Percentiles rank a stretch among this genome's conserved stretches.
phyloP scores from a whole-genome alignment of 441 rosid species.

The Kokia cookei region DNA sequence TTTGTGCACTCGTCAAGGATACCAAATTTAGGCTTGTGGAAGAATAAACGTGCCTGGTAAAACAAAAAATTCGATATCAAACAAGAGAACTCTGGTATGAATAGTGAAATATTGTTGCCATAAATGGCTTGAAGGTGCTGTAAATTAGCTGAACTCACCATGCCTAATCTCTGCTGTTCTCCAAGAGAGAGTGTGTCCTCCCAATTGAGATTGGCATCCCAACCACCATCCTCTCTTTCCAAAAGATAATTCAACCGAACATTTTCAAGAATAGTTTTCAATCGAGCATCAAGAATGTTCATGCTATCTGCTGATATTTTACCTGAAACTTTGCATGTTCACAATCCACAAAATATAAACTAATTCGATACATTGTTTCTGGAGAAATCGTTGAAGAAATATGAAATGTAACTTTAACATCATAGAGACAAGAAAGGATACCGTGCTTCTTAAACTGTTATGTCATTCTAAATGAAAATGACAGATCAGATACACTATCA shows the following conservation, averaged over 20 bases:
- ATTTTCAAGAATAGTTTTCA: constrained; percentile 81
- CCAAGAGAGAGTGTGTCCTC: constrained; percentile 96
- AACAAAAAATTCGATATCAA: constrained; percentile 16
- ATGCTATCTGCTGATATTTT: constrained; percentile 28
- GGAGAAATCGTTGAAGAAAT: neutral
- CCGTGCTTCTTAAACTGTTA: neutral
- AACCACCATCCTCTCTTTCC: constrained; percentile 86
- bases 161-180: constrained; percentile 97
- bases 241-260: constrained; percentile 81
- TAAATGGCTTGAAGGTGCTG: neutral
- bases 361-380: neutral
- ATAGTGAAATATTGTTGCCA: neutral
- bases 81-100: neutral
- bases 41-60: constrained; percentile 89
- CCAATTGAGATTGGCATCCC: constrained; percentile 89
- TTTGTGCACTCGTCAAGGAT: constrained; percentile 99
- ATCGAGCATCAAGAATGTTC: constrained; percentile 45
- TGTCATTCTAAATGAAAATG: neutral
- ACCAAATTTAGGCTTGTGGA: constrained; percentile 90
- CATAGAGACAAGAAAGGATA: neutral
- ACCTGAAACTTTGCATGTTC: constrained; percentile 36
- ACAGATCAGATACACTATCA: neutral
- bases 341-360: neutral
- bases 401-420: neutral
- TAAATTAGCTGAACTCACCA: constrained; percentile 50